These are phyloP conservation scores for Trichoderma gamsii DNA, from an alignment of 495 filamentous ascomycete species.

Conservation along the genomic window DNA sequence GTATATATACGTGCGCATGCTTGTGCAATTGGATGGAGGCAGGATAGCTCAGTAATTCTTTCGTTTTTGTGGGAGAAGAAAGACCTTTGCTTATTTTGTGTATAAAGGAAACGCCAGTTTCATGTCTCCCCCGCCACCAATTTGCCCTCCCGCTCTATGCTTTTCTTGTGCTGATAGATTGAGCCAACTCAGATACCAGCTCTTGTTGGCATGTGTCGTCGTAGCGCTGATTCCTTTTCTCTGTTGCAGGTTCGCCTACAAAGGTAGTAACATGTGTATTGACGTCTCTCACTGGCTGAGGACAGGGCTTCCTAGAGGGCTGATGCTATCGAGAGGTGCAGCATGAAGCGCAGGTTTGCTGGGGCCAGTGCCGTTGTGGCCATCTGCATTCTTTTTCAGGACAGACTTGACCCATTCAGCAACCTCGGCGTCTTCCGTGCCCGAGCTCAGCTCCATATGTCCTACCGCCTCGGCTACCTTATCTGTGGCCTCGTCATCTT, in stretches of 20 bases:
- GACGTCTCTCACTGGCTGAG: neutral
- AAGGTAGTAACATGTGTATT: neutral
- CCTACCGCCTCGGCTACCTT: conserved; percentile 40
- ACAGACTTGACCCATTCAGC: conserved; percentile 77
- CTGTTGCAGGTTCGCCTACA: neutral
- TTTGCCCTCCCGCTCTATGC: neutral
- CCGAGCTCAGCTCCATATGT: conserved; percentile 35
- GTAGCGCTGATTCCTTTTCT: conserved; percentile 13
- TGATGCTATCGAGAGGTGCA: conserved; percentile 62
- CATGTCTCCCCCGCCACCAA: neutral
- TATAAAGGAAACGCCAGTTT: neutral
- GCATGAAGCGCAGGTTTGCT: conserved; percentile 68
- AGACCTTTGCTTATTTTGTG: neutral
- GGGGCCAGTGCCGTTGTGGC: conserved; percentile 31
- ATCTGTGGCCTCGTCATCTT: conserved; percentile 49
- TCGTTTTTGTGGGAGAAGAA: too few species aligned
- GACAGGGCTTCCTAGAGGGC: conserved; percentile 36
- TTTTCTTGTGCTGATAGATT: neutral
- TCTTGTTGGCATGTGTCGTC: conserved; percentile 14
- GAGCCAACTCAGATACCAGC: conserved; percentile 8
- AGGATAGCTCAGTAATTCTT: too few species aligned
- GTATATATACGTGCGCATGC: too few species aligned
- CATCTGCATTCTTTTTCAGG: conserved; percentile 52
- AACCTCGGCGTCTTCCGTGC: conserved; percentile 68
- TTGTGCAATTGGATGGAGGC: too few species aligned